Conservation (phyloP, 352 stramenopile species). For the Globisporangium parvum region DNA sequence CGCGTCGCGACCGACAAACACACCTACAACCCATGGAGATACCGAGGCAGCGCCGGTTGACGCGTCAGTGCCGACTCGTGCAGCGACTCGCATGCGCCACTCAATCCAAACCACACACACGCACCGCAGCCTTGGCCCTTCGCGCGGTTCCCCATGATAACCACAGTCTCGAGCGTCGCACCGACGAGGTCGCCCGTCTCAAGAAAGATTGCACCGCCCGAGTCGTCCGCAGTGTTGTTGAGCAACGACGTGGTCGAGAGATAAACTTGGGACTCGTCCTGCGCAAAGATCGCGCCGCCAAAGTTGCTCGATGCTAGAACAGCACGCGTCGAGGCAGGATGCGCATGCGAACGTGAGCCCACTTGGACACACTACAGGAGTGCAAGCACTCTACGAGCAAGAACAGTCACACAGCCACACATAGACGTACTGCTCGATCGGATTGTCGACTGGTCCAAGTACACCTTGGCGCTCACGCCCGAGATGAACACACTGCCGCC, state of each 20-base stretch:
- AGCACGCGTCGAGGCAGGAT: not conserved
- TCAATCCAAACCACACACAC: not conserved
- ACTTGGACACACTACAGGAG: too few relatives aligned
- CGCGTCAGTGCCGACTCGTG: not conserved
- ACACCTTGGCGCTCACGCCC: slow-evolving; percentile 15
- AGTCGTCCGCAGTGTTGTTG: slow-evolving; percentile 51
- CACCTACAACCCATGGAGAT: too few relatives aligned
- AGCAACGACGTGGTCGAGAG: slow-evolving; percentile 22
- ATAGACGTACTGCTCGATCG: slow-evolving; percentile 27
- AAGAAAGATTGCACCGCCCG: slow-evolving; percentile 46
- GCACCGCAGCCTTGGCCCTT: slow-evolving; percentile 43
- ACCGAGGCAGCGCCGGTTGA: too few relatives aligned
- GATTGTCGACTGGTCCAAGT: slow-evolving; percentile 23
- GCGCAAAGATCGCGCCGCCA: slow-evolving; percentile 43
- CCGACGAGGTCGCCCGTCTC: slow-evolving; percentile 40
- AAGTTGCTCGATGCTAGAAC: slow-evolving; percentile 35
- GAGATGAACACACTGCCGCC: slow-evolving; percentile 42
- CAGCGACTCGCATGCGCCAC: not conserved
- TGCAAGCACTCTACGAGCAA: not conserved
- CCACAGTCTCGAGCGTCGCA: slow-evolving; percentile 21
- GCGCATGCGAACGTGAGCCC: too few relatives aligned
- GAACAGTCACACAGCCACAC: not conserved
- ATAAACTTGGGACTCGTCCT: slow-evolving; percentile 22
- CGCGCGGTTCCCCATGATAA: slow-evolving; percentile 30
- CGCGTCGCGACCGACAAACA: slow-evolving; percentile 48